phyloP scores from a whole-genome alignment of 495 filamentous ascomycete species.

The Neurospora sp. region DNA sequence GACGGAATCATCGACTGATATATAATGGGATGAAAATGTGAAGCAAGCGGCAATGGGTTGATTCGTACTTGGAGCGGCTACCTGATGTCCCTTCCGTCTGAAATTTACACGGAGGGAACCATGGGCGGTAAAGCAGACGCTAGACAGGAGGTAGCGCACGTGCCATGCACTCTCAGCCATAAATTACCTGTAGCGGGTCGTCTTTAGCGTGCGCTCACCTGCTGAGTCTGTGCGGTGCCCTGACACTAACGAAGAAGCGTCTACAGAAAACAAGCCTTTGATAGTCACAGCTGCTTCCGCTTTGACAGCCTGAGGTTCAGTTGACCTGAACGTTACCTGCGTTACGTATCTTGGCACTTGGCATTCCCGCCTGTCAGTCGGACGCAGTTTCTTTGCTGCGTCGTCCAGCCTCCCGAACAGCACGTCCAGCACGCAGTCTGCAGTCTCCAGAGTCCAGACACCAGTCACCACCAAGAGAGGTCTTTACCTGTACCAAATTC shows the following conservation, averaged over 20 bases:
- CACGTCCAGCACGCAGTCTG: background rate
- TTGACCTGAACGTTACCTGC: background rate
- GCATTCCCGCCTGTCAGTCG: background rate
- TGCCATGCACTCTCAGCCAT: background rate
- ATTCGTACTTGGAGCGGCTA: background rate
- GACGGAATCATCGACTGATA: background rate
- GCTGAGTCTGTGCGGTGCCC: background rate
- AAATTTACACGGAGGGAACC: background rate
- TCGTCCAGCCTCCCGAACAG: background rate
- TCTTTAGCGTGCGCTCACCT: background rate
- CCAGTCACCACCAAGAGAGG: background rate
- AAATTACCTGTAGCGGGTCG: background rate
- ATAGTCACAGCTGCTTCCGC: background rate
- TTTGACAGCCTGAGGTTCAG: background rate
- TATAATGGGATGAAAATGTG: background rate
- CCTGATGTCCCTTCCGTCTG: background rate
- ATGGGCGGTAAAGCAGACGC: background rate
- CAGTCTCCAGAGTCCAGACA: background rate
- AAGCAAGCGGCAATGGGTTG: background rate
- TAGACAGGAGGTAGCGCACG: background rate
- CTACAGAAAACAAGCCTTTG: background rate
- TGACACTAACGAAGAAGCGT: background rate
- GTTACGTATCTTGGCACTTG: background rate
- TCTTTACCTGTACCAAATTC: background rate
- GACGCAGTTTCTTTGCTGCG: background rate